Percentiles rank a stretch among this genome's conserved stretches.
These are phyloP conservation scores for Tolypocladium capitatum DNA, from an alignment of 2,329 filamentous ascomycete genomes.

Conservation along the genomic window DNA sequence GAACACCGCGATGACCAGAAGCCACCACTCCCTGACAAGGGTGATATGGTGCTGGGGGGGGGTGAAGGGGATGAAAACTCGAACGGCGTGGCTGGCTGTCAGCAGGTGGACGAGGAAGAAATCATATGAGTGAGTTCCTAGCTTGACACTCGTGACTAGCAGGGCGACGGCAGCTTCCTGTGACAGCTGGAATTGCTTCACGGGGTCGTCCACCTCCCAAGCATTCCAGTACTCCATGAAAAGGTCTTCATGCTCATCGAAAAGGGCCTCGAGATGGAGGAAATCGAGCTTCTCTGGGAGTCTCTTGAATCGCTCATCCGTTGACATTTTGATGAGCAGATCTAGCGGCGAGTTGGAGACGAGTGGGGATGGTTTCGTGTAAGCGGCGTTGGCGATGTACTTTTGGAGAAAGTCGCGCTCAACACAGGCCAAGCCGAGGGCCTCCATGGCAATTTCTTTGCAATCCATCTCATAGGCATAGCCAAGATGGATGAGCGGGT, in stretches of 20 bases:
- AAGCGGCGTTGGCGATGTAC: conserved; percentile 59
- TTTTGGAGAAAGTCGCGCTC: conserved; percentile 48
- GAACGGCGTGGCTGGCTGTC: conserved; percentile 74
- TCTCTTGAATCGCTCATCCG: conserved; percentile 57
- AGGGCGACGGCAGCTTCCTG: conserved; percentile 49
- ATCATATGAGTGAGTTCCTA: conserved; percentile 55
- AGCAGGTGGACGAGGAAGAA: conserved; percentile 75
- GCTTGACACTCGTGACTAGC: conserved; percentile 45
- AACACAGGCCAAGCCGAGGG: conserved; percentile 53
- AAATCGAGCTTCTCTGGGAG: conserved; percentile 46
- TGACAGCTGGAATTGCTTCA: conserved; percentile 61
- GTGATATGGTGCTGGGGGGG: conserved; percentile 58
- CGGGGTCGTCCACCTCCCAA: conserved; percentile 60
- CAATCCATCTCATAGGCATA: conserved; percentile 84
- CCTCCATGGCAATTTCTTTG: conserved; percentile 79
- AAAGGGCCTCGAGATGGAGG: conserved; percentile 53
- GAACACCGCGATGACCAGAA: conserved; percentile 68
- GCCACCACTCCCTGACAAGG: conserved; percentile 79
- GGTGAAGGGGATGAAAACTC: conserved; percentile 69
- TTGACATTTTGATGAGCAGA: conserved; percentile 54
- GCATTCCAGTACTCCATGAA: conserved; percentile 85
- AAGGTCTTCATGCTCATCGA: conserved; percentile 53
- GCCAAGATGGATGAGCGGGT: conserved; percentile 88
- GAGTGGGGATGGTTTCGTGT: conserved; percentile 51
- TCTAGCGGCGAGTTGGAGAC: conserved; percentile 50